phyloP scores from a whole-genome alignment of 768 basidiomycete genomes.

The Termitomyces titanicus region DNA sequence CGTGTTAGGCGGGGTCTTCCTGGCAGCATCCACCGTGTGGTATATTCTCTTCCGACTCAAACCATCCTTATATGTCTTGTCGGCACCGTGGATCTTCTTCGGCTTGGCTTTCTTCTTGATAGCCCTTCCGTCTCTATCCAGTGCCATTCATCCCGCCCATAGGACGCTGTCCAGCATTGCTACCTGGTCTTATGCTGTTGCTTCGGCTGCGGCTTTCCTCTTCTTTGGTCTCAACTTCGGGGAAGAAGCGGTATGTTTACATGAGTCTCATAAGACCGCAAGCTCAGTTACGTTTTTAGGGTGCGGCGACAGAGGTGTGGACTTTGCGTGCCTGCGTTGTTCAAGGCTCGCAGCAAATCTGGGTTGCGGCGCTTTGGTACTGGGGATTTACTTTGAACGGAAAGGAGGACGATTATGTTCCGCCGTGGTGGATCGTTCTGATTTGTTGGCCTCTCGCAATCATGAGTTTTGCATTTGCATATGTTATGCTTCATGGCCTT shows the following conservation, averaged over 20 bases:
- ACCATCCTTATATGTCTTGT: constrained; percentile 85
- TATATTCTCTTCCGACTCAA: constrained; percentile 85
- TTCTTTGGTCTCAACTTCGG: constrained; percentile 97
- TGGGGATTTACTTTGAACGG: constrained; percentile 84
- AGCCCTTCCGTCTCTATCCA: constrained; percentile 74
- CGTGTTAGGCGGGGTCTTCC: constrained; percentile 86
- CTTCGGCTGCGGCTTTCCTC: constrained; percentile 88
- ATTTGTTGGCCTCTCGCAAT: constrained; percentile 80
- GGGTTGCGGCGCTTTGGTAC: constrained; percentile 95
- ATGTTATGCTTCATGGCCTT: constrained; percentile 81
- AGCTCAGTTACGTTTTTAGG: constrained; percentile 35
- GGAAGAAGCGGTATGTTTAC: constrained; percentile 76
- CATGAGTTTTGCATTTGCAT: constrained; percentile 73
- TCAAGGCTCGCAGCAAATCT: constrained; percentile 93
- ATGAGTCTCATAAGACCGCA: background rate
- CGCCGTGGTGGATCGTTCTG: constrained; percentile 85
- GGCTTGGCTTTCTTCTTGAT: constrained; percentile 89
- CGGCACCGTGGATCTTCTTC: constrained; percentile 89
- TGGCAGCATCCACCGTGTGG: constrained; percentile 84
- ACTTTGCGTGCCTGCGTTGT: constrained; percentile 87
- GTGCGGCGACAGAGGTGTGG: constrained; percentile 95
- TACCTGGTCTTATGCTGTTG: constrained; percentile 89
- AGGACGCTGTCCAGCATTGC: constrained; percentile 70
- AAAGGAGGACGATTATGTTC: constrained; percentile 41
- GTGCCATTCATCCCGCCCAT: constrained; percentile 56